phyloP scores from a whole-genome alignment of 768 basidiomycete species.

The Lentinus brumalis region DNA sequence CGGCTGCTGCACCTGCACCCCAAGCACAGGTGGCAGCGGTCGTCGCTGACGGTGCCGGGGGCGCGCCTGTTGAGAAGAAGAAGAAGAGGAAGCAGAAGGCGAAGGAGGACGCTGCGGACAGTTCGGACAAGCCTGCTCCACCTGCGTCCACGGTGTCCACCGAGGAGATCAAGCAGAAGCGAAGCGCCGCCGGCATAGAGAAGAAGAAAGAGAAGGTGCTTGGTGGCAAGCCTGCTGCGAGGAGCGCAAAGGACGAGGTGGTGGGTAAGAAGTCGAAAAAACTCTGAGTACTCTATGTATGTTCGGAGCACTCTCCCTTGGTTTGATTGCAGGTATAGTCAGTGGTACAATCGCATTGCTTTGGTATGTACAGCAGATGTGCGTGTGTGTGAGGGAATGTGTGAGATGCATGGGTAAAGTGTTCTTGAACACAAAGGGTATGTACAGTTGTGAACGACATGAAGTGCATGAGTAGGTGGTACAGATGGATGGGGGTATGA shows the following conservation, averaged over 20 bases:
- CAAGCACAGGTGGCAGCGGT: background rate
- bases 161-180: slow-evolving; percentile 58
- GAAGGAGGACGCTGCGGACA: slow-evolving; percentile 6
- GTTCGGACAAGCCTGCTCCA: slow-evolving; percentile 9
- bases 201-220: slow-evolving; percentile 59
- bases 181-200: slow-evolving; percentile 41
- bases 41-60: background rate
- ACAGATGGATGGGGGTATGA: slow-evolving; percentile 11
- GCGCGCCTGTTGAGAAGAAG: background rate
- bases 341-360: slow-evolving; percentile 8
- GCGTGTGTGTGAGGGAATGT: slow-evolving; percentile 7
- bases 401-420: slow-evolving; percentile 10
- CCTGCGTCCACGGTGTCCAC: slow-evolving; percentile 12
- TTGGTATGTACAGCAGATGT: slow-evolving; percentile 2
- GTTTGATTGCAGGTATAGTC: background rate
- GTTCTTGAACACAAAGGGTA: background rate
- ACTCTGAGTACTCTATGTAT: background rate
- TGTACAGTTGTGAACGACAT: slow-evolving; percentile 6
- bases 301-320: background rate
- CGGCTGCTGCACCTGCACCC: background rate
- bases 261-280: slow-evolving; percentile 50
- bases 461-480: slow-evolving; percentile 7
- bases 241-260: slow-evolving; percentile 56
- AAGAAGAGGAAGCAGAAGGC: slow-evolving; percentile 18
- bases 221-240: slow-evolving; percentile 38